Evolutionary conservation across 2,329 filamentous ascomycete genomes (phyloP).

Genomic region (Monosporascus sp.): DNA sequence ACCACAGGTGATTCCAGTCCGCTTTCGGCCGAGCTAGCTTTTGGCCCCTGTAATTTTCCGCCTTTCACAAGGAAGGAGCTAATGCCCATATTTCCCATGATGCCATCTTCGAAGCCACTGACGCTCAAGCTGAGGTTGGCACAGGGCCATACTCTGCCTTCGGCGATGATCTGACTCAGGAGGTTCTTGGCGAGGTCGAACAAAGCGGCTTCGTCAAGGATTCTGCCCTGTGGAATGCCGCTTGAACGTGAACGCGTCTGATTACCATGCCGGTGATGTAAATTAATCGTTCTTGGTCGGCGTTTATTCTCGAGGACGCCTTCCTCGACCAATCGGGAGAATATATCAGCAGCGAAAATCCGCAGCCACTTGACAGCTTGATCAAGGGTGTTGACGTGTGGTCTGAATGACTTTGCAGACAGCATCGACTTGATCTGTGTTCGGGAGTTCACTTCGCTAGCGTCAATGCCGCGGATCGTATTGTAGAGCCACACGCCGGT

Average conservation of each 20-base stretch:
- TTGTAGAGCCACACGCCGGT: constrained; percentile 82
- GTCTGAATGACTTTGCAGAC: constrained; percentile 90
- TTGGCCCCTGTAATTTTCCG: constrained; percentile 55
- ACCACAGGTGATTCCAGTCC: constrained; percentile 7
- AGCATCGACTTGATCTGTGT: constrained; percentile 97
- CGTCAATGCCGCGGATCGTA: constrained; percentile 78
- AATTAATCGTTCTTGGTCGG: constrained; percentile 76
- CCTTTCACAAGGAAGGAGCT: constrained; percentile 78
- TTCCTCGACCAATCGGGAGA: constrained; percentile 82
- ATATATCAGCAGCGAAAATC: constrained; percentile 91
- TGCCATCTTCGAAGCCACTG: constrained; percentile 85
- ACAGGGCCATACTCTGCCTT: constrained; percentile 84
- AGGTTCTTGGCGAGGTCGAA: constrained; percentile 73
- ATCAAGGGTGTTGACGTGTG: constrained; percentile 70
- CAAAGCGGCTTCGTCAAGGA: constrained; percentile 65
- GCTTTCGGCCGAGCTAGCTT: constrained; percentile 26
- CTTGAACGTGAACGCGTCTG: constrained; percentile 71
- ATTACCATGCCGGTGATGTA: constrained; percentile 72
- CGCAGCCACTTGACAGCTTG: constrained; percentile 80
- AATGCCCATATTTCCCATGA: constrained; percentile 80
- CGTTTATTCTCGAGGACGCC: constrained; percentile 83
- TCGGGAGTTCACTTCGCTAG: constrained; percentile 80
- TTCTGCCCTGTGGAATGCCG: constrained; percentile 71
- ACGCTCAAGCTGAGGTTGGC: constrained; percentile 85
- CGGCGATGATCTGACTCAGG: constrained; percentile 69